phyloP scores from a whole-genome alignment of 805 yeast species.

The Wilhelminamyces savonicus region DNA sequence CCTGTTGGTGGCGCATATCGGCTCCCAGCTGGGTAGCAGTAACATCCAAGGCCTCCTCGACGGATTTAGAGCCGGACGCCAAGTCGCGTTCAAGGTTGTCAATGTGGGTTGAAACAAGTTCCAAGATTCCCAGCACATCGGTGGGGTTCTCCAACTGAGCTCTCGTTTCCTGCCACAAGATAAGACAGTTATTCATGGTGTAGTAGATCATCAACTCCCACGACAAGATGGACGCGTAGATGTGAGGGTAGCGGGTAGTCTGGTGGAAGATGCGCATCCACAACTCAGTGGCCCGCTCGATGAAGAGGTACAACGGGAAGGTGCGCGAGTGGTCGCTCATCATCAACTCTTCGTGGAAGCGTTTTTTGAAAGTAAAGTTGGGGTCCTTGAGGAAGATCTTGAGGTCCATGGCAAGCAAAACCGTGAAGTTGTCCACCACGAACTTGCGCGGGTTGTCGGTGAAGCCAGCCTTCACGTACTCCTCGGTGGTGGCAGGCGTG shows the following conservation, averaged over 20 bases:
- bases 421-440: slow-evolving; percentile 39
- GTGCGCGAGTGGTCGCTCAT: slow-evolving; percentile 47
- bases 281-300: slow-evolving; percentile 25
- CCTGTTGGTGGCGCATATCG: slow-evolving; percentile 50
- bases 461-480: slow-evolving; percentile 42
- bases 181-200: slow-evolving; percentile 51
- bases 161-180: slow-evolving; percentile 59
- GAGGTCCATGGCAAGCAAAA: slow-evolving; percentile 49
- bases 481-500: slow-evolving; percentile 35
- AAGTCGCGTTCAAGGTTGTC: slow-evolving; percentile 22
- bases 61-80: slow-evolving; percentile 11
- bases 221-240: slow-evolving; percentile 36
- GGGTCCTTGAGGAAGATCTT: slow-evolving; percentile 49
- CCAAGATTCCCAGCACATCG: slow-evolving; percentile 47
- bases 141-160: slow-evolving; percentile 38
- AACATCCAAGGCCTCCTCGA: slow-evolving; percentile 42
- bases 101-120: slow-evolving; percentile 33
- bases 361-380: slow-evolving; percentile 55
- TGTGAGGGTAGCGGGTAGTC: slow-evolving; percentile 23
- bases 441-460: slow-evolving; percentile 37
- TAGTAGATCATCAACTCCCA: slow-evolving; percentile 53
- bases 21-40: slow-evolving; percentile 38
- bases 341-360: slow-evolving; percentile 57
- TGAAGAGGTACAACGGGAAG: slow-evolving; percentile 44
- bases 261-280: slow-evolving; percentile 31